Evolutionary conservation across 306 rosid genomes (phyloP), one percentile per base, ranked within the genome.

Genomic region (Prunus fruticosa): DNA sequence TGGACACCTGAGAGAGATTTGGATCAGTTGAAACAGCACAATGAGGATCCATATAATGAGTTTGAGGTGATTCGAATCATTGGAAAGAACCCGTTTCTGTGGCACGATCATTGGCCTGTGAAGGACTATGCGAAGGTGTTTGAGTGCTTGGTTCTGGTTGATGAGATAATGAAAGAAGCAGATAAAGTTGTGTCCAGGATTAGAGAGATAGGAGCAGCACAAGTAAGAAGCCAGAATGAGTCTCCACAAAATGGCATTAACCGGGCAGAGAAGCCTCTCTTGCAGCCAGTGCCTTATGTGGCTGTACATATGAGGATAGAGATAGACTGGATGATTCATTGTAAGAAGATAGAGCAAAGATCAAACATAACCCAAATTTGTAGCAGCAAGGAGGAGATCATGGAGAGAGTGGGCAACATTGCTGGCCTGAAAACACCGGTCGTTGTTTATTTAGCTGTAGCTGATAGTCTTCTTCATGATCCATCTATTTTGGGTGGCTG

Each of bases 91-190:
- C 98, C 98, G 0, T 95, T 95, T 83, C 70, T 95, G 64, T 95
- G 98, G 98, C 98, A 92, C 38, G 98, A 95, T 79, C 98, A 92
- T 84, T 95, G 98, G 98, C 89, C 96, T 23, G 90, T 89, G 67
- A 89, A 85, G 83, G 96, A 92, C 78, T 92, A 95, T 56, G 97
- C 96, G 3, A 84, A 79, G 78, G 89, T 92, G 71, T 88, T 92
- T 19, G 98, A 88, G 84, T 95, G 98, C 79, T 84, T 95, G 78
- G 85, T 85, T 79, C 79, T 91, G 88, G 88, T 86, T 30, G 96
- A 90, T 62, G 93, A 86, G 84, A 74, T 90, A 64, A 78, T 82
- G 68, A 81, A 72, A 19, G 97, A 94, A 80, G 98, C 85, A 6
- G 86, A 89, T 67, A 86, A 72, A 72, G 93, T 94, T 71, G 88